Evolutionary conservation across 805 yeast species (phyloP), one percentile per base, ranked within the genome.

Genomic region (Sugiyamaella boreocaroliniensis): DNA sequence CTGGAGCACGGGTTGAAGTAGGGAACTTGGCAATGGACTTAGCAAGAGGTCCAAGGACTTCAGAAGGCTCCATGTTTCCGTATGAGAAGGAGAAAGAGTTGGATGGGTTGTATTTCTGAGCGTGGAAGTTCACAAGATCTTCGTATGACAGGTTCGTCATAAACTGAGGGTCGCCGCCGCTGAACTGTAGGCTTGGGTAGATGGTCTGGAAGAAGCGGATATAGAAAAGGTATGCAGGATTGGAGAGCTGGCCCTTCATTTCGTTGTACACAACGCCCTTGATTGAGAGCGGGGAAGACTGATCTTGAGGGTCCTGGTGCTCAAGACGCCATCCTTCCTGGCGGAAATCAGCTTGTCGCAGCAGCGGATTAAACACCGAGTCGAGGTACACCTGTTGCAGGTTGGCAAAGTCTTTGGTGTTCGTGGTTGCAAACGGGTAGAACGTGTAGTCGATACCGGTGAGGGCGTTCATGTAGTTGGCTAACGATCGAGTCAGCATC

Each of bases 241-340:
- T 92, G 0, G 96, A 86, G 64, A 88, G 80, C 69, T 92, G 97
- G 8, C 99, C 99, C 69, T 93, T 93, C 99, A 93, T 93, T 71
- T 93, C 99, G 66, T 93, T 93, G 67, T 86, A 93, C 2, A 93
- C 99, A 34, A 93, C 99, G 45, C 99, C 99, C 68, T 93, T 93
- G 68, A 89, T 88, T 3, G 73, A 74, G 43, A 93, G 64, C 1
- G 88, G 86, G 12, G 87, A 76, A 0, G 61, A 54, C 14, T 72
- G 71, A 64, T 90, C 89, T 6, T 75, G 68, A 5, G 81, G 68
- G 50, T 74, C 76, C 50, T 78, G 78, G 59, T 88, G 80, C 68
- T 93, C 99, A 41, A 93, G 71, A 65, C 99, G 81, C 99, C 99
- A 93, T 40, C 99, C 99, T 71, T 93, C 99, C 71, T 93, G 99